phyloP scores from a whole-genome alignment of 169 alveolate genomes.

The Plasmodium reichenowi region DNA sequence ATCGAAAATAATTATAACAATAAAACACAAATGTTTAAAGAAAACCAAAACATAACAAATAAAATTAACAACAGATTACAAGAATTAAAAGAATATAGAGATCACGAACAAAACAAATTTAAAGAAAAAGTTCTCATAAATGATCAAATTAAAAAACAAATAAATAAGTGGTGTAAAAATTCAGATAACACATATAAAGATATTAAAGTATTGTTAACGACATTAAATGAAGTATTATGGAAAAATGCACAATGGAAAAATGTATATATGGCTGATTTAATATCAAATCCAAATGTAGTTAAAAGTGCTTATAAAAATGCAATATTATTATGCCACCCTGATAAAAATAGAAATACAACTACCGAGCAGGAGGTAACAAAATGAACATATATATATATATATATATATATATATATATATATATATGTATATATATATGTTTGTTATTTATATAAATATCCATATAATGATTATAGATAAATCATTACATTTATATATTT shows the following conservation, averaged over 20 bases:
- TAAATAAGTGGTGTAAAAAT: conserved; percentile 83
- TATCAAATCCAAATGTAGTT: conserved; percentile 82
- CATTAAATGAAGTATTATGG: conserved; percentile 90
- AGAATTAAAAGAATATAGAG: conserved; percentile 45
- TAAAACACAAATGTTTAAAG: conserved; percentile 1
- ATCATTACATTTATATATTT: too few species aligned
- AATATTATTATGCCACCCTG: conserved; percentile 86
- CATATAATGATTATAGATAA: too few species aligned
- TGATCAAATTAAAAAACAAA: conserved; percentile 76
- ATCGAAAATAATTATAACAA: not conserved
- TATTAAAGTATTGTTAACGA: conserved; percentile 88
- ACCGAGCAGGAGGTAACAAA: conserved; percentile 78
- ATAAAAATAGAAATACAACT: conserved; percentile 77
- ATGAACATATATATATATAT: conserved; percentile 15
- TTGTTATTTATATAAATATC: too few species aligned
- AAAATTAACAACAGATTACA: conserved; percentile 48
- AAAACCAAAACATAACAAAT: conserved; percentile 17
- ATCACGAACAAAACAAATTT: conserved; percentile 53
- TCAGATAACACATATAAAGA: conserved; percentile 85
- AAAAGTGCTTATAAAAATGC: conserved; percentile 88
- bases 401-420: conserved; percentile 23
- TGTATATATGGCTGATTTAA: conserved; percentile 86
- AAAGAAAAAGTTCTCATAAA: conserved; percentile 62
- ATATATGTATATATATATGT: conserved; percentile 3
- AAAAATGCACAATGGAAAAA: conserved; percentile 87